These are phyloP conservation scores for peach (Prunus persica) DNA, from an alignment of 306 rosid genomes.

Conservation along the genomic window Prunus_persica_NCBIv2 NC_034012.1:7682001-7682500, in stretches of 20 bases:
- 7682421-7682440: too few relatives aligned
- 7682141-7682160: slow-evolving; percentile 52
- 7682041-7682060: background rate
- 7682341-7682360: background rate
- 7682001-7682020: slow-evolving; percentile 41
- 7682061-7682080: slow-evolving; percentile 17
- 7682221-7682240: slow-evolving; percentile 7
- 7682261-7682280: background rate
- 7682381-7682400: too few relatives aligned
- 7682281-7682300: slow-evolving; percentile 5
- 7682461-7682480: too few relatives aligned
- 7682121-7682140: slow-evolving; percentile 33
- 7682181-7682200: slow-evolving; percentile 26
- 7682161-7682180: slow-evolving; percentile 48
- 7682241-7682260: slow-evolving; percentile 31
- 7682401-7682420: too few relatives aligned
- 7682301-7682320: background rate
- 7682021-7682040: slow-evolving; percentile 33
- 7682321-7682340: background rate
- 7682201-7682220: slow-evolving; percentile 52
- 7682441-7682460: too few relatives aligned
- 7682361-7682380: too few relatives aligned
- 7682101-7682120: background rate
- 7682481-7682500: too few relatives aligned
- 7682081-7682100: slow-evolving; percentile 10